Evolutionary conservation across 2,329 filamentous ascomycete genomes (phyloP).

Genomic region (Aspergillus fischeri): DNA sequence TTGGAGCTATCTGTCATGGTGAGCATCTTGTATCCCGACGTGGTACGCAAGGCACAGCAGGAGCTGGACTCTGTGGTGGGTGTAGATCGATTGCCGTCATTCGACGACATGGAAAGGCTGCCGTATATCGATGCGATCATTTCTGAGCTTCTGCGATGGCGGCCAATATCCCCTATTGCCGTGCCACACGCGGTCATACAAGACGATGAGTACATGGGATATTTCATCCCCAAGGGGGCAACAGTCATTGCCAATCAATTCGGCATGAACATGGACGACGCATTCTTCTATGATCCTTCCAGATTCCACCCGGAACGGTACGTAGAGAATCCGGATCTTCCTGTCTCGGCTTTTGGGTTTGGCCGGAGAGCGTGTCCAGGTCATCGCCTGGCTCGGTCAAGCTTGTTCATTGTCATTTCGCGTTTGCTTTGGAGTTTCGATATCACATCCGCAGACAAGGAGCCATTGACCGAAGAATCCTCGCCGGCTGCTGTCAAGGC

Average conservation of each 20-base stretch:
- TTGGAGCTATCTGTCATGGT: slow-evolving; percentile 47
- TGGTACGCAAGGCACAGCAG: slow-evolving; percentile 35
- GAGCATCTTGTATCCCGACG: slow-evolving; percentile 42
- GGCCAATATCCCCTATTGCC: slow-evolving; percentile 41
- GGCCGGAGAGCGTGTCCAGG: slow-evolving; percentile 10
- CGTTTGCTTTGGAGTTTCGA: slow-evolving; percentile 8
- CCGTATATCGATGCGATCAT: slow-evolving; percentile 32
- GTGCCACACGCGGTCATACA: slow-evolving; percentile 45
- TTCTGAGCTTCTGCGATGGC: slow-evolving; percentile 34
- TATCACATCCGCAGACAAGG: background rate
- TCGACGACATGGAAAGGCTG: slow-evolving; percentile 26
- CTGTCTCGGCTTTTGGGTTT: slow-evolving; percentile 10
- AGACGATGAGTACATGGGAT: slow-evolving; percentile 47
- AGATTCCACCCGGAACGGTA: slow-evolving; percentile 35
- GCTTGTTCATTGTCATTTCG: slow-evolving; percentile 6
- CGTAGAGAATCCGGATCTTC: slow-evolving; percentile 13
- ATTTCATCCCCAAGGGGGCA: slow-evolving; percentile 45
- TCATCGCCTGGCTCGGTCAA: slow-evolving; percentile 1
- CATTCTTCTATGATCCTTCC: slow-evolving; percentile 35
- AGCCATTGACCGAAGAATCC: background rate
- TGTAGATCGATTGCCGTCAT: slow-evolving; percentile 24
- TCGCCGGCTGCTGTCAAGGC: slow-evolving; percentile 4
- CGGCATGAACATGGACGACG: slow-evolving; percentile 39
- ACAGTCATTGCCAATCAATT: slow-evolving; percentile 42
- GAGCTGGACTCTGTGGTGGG: slow-evolving; percentile 33